Base-by-base conservation (phyloP, 495 filamentous ascomycete species). In the Thozetella sp. region DNA sequence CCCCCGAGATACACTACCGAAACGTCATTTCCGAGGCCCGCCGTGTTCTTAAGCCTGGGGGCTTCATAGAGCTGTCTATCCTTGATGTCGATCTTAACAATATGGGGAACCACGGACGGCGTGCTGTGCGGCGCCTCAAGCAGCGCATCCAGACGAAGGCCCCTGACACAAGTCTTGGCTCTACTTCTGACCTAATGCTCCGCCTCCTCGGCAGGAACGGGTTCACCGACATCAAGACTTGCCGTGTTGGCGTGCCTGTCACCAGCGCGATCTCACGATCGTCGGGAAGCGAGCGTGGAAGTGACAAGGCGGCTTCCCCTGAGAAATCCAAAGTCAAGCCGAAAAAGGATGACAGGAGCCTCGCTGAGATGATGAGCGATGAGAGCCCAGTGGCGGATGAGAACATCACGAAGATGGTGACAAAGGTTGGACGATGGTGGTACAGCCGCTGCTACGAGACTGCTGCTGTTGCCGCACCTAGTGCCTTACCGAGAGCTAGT, bases 351-450 rank as follows among this genome's bases (percentile, higher is more conserved):
- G 70, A 87, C 51, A 73, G 83, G 20, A 88, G 85, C 26, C 78
- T 92, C 1, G 83, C 84, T 6, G 90, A 93, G 63, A 81, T 93
- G 68, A 86, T 92, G 62, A 85, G 82, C 55, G 87, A 89, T 57
- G 79, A 84, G 23, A 77, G 83, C 2, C 78, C 80, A 20, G 82
- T 85, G 4, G 83, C 77, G 25, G 92, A 96, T 66, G 89, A 91
- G 63, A 88, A 85, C 55, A 96, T 97, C 64, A 90, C 91, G 2
- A 93, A 92, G 66, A 96, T 96, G 78, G 93, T 98, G 20, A 87
- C 93, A 20, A 88, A 86, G 60, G 94, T 99, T 9, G 96, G 95
- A 17, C 80, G 96, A 40, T 99, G 93, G 93, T 98, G 96, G 95
- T 97, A 97, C 72, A 89, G 85, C 3, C 83, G 88, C 53, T 97